These are phyloP conservation scores for Nigrograna mackinnonii DNA, from an alignment of 2,329 filamentous ascomycete species.

Conservation along the genomic window DNA sequence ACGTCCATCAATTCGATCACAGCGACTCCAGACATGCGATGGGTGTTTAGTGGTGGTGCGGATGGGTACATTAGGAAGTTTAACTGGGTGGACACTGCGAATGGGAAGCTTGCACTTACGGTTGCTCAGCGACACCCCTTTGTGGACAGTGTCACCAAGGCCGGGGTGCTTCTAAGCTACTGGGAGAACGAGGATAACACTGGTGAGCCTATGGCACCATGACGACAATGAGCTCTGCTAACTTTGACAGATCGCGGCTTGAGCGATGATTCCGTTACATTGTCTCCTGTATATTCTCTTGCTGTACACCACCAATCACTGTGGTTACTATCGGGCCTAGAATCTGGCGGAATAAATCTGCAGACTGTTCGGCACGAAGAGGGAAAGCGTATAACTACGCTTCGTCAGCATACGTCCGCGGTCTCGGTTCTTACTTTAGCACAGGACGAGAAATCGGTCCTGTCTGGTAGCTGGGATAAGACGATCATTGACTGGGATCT, in stretches of 20 bases:
- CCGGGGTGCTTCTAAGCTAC: slow-evolving; percentile 91
- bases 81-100: slow-evolving; percentile 92
- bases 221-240: too few relatives aligned
- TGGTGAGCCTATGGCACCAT: slow-evolving; percentile 25
- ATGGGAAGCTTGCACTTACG: slow-evolving; percentile 89
- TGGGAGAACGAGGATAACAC: slow-evolving; percentile 94
- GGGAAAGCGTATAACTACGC: slow-evolving; percentile 80
- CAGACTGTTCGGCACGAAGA: slow-evolving; percentile 94
- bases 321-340: slow-evolving; percentile 88
- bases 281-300: slow-evolving; percentile 94
- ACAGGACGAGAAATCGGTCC: slow-evolving; percentile 80
- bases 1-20: slow-evolving; percentile 94
- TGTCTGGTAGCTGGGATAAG: slow-evolving; percentile 98
- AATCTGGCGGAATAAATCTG: slow-evolving; percentile 89
- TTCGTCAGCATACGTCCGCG: slow-evolving; percentile 85
- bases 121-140: slow-evolving; percentile 96
- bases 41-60: slow-evolving; percentile 90
- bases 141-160: slow-evolving; percentile 95
- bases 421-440: slow-evolving; percentile 85
- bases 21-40: slow-evolving; percentile 90
- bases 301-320: slow-evolving; percentile 87
- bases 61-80: slow-evolving; percentile 98
- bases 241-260: slow-evolving; percentile 25
- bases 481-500: slow-evolving; percentile 93
- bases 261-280: slow-evolving; percentile 54